These are phyloP conservation scores for Cylindrotheca fusiformis DNA, from an alignment of 108 stramenopile genomes.

Conservation along the genomic window DNA sequence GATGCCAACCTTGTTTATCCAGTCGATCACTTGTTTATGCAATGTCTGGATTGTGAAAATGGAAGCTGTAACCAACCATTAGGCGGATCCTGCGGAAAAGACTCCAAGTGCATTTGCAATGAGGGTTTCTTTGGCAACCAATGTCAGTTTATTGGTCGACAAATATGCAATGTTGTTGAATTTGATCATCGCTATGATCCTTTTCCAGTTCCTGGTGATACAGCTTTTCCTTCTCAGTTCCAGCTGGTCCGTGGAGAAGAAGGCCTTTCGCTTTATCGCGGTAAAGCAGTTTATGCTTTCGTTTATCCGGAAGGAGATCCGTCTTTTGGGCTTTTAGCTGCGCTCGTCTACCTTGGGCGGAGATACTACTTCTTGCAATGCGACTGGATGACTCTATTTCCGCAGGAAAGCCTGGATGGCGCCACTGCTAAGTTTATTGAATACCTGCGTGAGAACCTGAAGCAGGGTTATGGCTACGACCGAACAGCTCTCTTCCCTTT, in stretches of 20 bases:
- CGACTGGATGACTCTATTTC: not conserved
- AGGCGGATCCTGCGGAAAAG: not conserved
- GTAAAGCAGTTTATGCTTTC: not conserved
- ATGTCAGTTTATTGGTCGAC: not conserved
- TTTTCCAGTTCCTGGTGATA: not conserved
- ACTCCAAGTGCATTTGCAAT: not conserved
- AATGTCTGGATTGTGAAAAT: not conserved
- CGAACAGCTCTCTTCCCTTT: not conserved
- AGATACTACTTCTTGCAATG: not conserved
- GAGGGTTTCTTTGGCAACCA: constrained; percentile 4
- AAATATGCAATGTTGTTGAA: not conserved
- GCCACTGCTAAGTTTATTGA: not conserved
- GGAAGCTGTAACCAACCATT: not conserved
- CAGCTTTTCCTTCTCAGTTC: not conserved
- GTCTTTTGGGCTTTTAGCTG: not conserved
- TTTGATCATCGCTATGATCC: constrained; percentile 3
- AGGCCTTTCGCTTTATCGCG: not conserved
- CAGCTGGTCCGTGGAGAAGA: not conserved
- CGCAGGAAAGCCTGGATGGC: not conserved
- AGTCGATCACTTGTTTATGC: not conserved
- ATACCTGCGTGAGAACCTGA: not conserved
- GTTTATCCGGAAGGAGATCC: not conserved
- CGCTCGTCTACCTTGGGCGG: not conserved
- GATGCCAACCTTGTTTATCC: not conserved
- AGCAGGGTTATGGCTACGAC: not conserved